Evolutionary conservation across 73 alveolate species (phyloP), one percentile per base, ranked within the genome.

Genomic region (Uronychia binucleata): DNA sequence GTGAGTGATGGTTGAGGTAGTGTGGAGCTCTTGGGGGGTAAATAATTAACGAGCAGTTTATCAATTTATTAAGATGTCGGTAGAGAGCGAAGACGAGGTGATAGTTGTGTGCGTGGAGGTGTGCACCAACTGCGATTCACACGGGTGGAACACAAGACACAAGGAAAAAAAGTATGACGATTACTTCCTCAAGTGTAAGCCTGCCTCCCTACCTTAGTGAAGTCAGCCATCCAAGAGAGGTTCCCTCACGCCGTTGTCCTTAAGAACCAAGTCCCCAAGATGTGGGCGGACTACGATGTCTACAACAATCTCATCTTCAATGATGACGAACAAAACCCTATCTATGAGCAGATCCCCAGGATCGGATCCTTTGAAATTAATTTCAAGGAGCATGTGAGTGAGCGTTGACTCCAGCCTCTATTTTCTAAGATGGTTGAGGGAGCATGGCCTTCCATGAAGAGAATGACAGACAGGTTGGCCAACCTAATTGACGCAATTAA

Each of bases 131-230:
- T 86, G 93, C 80, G 84, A 82, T 81, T 11, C 78, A 0, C 93
- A 86, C 60, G 59, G 59, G 31, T 86, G 93, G 93, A 86, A 86
- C 88, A 86, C 88, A 19, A 79, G 88, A 31, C 93, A 86, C 32
- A 86, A 86, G 26, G 93, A 86, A 77, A 74, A 13, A 74, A 86
- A 80, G 33, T 86, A 86, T 59, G 74, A 86, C 31, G 58, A 58
- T 59, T 85, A 85, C 30, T 46, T 46, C 67, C 67, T 11, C 5
- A 46, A 46, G 19, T 46, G 67, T 46, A 46, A 46, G 19, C 19
- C 67, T 19, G 19, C 67, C 19, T 46, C 19, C 13, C 13, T 26
- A 67, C 30, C 32, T 67, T 67, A 67, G 78, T 67, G 29, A 67
- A 67, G 19, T 19, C 5, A 67, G 78, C 78, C 14, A 26, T 67